Base-by-base conservation (phyloP, 73 alveolate genomes). In the Uronychia setigera region DNA sequence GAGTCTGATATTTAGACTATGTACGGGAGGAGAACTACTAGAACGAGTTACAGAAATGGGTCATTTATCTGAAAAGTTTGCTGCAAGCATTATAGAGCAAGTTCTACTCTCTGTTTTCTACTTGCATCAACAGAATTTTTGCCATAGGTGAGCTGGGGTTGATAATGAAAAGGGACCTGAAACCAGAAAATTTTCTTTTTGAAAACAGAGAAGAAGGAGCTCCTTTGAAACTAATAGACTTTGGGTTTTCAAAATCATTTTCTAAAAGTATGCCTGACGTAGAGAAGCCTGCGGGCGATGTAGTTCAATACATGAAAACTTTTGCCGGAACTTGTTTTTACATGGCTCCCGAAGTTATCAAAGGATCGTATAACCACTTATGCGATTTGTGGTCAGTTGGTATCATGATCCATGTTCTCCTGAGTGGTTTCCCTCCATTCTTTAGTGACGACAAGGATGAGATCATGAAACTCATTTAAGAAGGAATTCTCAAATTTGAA, bases 341-440 rank as follows among this genome's bases (percentile, higher is more conserved):
- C 59, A 76, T 76, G 81, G 81, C 81, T 9, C 81, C 81, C 5
- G 81, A 76, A 30, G 81, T 76, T 27, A 29, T 88, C 29, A 57
- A 82, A 33, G 90, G 90, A 30, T 1, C 28, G 25, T 60, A 28
- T 60, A 76, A 76, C 27, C 81, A 31, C 19, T 25, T 33, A 28
- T 74, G 33, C 28, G 88, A 81, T 31, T 31, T 81, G 31, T 81
- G 74, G 58, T 74, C 81, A 0, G 88, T 78, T 1, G 88, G 88
- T 27, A 30, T 81, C 1, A 28, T 81, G 13, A 76, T 88, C 87
- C 67, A 88, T 60, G 59, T 79, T 19, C 87, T 88, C 13, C 58
- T 88, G 30, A 25, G 75, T 26, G 94, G 91, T 19, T 28, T 58
- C 60, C 87, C 80, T 5, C 94, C 94, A 1, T 88, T 88, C 59